Evolutionary conservation across 257 asterid species (phyloP), one percentile per base, ranked within the genome.

Genomic region (Scutellaria galericulata): DNA sequence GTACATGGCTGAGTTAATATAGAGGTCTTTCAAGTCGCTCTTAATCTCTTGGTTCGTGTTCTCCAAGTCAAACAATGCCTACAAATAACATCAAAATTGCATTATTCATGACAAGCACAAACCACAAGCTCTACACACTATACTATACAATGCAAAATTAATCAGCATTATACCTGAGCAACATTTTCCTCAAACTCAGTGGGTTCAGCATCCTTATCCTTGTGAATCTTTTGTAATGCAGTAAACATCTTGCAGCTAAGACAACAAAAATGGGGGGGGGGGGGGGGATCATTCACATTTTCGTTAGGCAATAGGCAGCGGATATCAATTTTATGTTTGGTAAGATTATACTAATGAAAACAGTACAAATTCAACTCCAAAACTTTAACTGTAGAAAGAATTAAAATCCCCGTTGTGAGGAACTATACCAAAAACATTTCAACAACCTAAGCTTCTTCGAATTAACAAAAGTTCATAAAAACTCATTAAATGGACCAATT

Each of bases 181-280:
- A 86, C 91, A 78, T 56, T 82, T 75, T 86, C 88, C 81, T 86
- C 91, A 68, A 86, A 83, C 50, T 83, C 91, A 2, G 91, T 77
- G 65, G 86, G 88, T 57, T 86, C 91, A 31, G 81, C 87, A 76
- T 78, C 86, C 82, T 83, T 83, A 55, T 86, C 91, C 88, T 86
- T 83, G 85, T 81, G 91, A 48, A 86, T 81, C 81, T 86, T 86
- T 65, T 79, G 88, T 53, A 39, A 63, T 0, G 91, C 88, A 1
- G 91, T 86, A 79, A 60, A 86, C 91, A 86, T 86, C 79, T 75
- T 79, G 77, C 61, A 41, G 73, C 71, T 58, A n/a, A 1, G 10
- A 13, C 59, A 71, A 42, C 35, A 70, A 64, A 61, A 10, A 40
- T 5, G 15, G 4, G 40, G n/a, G n/a, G n/a, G n/a, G n/a, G n/a